Conservation (phyloP, 129 eudicot species). For the Tanacetum coccineum region DNA sequence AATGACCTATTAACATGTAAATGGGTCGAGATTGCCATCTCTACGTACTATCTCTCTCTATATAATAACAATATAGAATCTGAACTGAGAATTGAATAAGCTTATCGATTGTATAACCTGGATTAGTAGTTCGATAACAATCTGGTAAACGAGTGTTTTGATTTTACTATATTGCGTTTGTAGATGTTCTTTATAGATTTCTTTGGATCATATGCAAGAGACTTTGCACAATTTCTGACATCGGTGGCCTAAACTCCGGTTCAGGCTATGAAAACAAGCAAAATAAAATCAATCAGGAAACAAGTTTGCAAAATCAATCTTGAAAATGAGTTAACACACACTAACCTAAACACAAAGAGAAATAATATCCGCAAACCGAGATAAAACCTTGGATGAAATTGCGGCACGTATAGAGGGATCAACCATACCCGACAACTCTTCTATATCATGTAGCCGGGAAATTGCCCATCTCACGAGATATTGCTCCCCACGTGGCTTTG, state of each 20-base stretch:
- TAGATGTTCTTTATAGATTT: too few species aligned
- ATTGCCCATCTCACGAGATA: conserved; percentile 93
- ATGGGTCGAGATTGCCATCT: too few species aligned
- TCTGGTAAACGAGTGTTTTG: too few species aligned
- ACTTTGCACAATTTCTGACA: conserved; percentile 83
- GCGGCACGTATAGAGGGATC: conserved; percentile 72
- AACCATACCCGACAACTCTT: conserved; percentile 84
- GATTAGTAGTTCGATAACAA: too few species aligned
- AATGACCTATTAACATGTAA: too few species aligned
- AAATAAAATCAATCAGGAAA: background rate
- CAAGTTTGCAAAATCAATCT: background rate
- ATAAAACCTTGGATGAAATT: conserved; percentile 71
- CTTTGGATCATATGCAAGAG: conserved; percentile 72
- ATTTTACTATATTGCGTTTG: too few species aligned
- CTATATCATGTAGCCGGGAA: conserved; percentile 78
- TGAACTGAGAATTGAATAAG: too few species aligned
- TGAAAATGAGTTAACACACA: background rate
- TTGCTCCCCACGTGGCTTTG: conserved; percentile 82
- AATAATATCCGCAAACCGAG: conserved; percentile 89
- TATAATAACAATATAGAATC: too few species aligned
- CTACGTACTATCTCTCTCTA: too few species aligned
- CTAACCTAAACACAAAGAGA: conserved; percentile 86
- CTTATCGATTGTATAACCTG: too few species aligned
- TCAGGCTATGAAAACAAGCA: conserved; percentile 43
- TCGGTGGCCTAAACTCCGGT: conserved; percentile 94